phyloP scores from a whole-genome alignment of 495 filamentous ascomycete genomes.

The Chaetomium cochliodes region DNA sequence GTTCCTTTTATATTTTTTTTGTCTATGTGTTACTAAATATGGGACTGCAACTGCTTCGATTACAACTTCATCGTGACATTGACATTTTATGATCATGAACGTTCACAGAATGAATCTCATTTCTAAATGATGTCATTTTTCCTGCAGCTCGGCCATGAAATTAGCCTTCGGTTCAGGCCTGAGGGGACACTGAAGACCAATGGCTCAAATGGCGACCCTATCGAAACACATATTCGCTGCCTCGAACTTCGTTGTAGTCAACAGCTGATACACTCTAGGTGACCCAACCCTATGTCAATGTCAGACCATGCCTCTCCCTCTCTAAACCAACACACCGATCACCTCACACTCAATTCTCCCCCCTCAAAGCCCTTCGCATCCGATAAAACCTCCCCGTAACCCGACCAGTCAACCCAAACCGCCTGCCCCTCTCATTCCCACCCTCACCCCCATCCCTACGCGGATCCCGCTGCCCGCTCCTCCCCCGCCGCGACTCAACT shows the following conservation, averaged over 20 bases:
- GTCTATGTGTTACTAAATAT: neutral
- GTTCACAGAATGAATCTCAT: neutral
- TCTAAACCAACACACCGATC: neutral
- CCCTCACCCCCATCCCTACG: neutral
- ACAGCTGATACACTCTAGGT: too few species aligned
- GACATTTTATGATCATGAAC: too few species aligned
- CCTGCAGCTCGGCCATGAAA: neutral
- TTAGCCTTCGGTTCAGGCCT: too few species aligned
- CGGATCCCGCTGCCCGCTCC: neutral
- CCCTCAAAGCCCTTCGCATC: conserved; percentile 9
- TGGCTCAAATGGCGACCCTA: too few species aligned
- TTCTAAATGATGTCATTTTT: neutral
- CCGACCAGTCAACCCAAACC: neutral
- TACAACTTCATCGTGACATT: neutral
- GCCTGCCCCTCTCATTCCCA: neutral
- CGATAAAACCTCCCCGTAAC: conserved; percentile 1
- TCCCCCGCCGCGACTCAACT: neutral
- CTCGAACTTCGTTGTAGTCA: too few species aligned
- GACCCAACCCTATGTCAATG: too few species aligned
- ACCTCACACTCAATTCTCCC: neutral
- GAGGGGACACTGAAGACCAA: too few species aligned
- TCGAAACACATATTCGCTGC: too few species aligned
- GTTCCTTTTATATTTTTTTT: neutral
- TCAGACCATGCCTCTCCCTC: neutral
- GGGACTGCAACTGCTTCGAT: neutral